phyloP scores from a whole-genome alignment of 768 basidiomycete species.

The Suillus subalutaceus region DNA sequence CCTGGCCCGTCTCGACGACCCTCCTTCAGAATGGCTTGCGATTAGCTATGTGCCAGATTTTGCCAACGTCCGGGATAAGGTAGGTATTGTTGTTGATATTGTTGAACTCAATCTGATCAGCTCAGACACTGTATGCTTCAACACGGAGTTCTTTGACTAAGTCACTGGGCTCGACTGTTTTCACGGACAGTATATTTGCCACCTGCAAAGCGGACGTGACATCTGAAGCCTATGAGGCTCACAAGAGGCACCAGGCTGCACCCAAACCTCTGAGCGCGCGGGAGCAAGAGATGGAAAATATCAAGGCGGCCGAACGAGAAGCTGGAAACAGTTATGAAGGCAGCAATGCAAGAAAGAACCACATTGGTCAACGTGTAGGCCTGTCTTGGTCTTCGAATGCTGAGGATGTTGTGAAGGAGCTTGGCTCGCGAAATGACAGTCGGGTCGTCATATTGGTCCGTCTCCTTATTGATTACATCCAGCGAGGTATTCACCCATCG shows the following conservation, averaged over 20 bases:
- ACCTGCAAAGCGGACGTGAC: constrained; percentile 71
- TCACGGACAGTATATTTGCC: constrained; percentile 78
- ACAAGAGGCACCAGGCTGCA: constrained; percentile 69
- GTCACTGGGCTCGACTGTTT: constrained; percentile 71
- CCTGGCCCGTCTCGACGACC: constrained; percentile 63
- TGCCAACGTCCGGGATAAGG: constrained; percentile 84
- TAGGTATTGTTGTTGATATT: constrained; percentile 26
- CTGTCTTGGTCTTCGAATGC: constrained; percentile 70
- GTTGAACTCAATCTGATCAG: neutral
- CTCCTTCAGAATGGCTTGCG: constrained; percentile 68
- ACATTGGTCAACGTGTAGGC: constrained; percentile 62
- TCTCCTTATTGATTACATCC: constrained; percentile 15
- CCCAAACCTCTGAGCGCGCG: constrained; percentile 82
- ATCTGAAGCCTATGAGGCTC: constrained; percentile 70
- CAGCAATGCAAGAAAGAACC: constrained; percentile 55
- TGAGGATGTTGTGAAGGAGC: constrained; percentile 61
- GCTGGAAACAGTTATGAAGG: constrained; percentile 58
- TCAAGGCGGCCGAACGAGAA: constrained; percentile 75
- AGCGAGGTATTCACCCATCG: neutral
- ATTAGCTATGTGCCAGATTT: constrained; percentile 83
- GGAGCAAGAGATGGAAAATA: constrained; percentile 80
- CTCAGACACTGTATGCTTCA: constrained; percentile 88
- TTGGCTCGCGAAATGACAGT: constrained; percentile 51
- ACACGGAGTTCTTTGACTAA: constrained; percentile 70
- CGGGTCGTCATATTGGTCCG: constrained; percentile 70